These are phyloP conservation scores for Limtongia smithiae DNA, from an alignment of 805 yeast genomes.

Conservation along the genomic window DNA sequence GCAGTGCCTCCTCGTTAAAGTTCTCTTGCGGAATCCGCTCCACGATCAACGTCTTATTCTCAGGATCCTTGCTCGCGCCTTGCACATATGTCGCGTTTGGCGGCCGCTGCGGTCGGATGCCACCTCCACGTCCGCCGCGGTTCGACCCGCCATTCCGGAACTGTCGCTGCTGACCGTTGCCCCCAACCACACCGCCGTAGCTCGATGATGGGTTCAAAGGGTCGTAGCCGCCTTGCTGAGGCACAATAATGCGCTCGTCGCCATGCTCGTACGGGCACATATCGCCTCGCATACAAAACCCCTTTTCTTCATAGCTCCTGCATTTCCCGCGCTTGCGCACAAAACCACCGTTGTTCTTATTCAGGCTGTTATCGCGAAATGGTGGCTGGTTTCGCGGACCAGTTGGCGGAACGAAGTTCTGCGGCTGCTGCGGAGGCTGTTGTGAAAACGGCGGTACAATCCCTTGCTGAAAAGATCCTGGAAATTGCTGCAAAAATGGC, in stretches of 20 bases:
- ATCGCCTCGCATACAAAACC: conserved; percentile 27
- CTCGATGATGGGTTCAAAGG: not conserved
- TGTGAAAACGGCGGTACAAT: too few relatives aligned
- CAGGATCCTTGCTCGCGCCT: conserved; percentile 21
- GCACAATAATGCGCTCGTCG: conserved; percentile 22
- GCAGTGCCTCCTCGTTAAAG: conserved; percentile 38
- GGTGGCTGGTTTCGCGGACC: not conserved
- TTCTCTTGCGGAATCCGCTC: conserved; percentile 46
- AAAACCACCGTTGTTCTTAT: not conserved
- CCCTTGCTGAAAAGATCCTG: too few relatives aligned
- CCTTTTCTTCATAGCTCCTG: conserved; percentile 24
- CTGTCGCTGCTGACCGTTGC: not conserved
- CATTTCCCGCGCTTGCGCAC: conserved; percentile 13
- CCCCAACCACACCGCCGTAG: not conserved
- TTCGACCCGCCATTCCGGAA: conserved; percentile 12
- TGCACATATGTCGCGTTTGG: conserved; percentile 1
- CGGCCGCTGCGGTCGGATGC: conserved; percentile 2
- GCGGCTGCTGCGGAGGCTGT: too few relatives aligned
- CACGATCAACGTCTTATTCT: conserved; percentile 40
- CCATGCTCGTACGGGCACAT: conserved; percentile 30
- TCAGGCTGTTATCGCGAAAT: not conserved
- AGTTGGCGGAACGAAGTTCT: not conserved
- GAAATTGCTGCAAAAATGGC: too few relatives aligned
- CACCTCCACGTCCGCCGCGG: conserved; percentile 11
- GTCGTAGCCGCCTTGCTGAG: not conserved